Conservation (phyloP, 768 basidiomycete species). For the Suillus weaverae region DNA sequence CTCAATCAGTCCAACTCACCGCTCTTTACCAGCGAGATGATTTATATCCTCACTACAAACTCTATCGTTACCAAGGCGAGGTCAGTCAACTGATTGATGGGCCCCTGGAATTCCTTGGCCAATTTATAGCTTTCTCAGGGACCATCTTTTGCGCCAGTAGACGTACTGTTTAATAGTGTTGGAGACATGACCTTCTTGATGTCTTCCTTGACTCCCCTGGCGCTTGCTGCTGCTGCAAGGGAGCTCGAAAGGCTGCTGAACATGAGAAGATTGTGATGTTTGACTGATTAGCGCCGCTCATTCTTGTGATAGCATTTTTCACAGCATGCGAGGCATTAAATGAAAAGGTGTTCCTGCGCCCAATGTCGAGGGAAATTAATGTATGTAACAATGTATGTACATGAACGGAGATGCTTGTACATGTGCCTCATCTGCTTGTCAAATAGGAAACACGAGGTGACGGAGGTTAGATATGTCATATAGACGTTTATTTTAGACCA, state of each 20-base stretch:
- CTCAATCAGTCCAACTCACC: constrained; percentile 39
- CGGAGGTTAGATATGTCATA: not conserved
- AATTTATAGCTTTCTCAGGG: constrained; percentile 38
- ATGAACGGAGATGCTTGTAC: constrained; percentile 9
- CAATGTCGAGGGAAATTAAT: constrained; percentile 1
- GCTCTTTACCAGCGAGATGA: constrained; percentile 51
- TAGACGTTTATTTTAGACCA: not conserved
- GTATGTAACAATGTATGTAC: constrained; percentile 15
- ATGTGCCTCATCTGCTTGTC: constrained; percentile 5
- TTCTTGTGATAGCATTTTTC: not conserved
- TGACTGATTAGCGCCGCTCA: constrained; percentile 14
- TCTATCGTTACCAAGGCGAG: constrained; percentile 51
- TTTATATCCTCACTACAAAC: constrained; percentile 52
- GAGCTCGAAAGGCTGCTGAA: constrained; percentile 47
- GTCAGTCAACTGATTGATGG: constrained; percentile 47
- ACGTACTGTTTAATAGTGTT: constrained; percentile 31
- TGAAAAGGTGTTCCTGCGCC: constrained; percentile 1
- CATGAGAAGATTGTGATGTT: constrained; percentile 29
- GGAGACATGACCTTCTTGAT: constrained; percentile 46
- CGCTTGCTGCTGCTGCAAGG: constrained; percentile 35
- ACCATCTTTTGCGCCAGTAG: constrained; percentile 13
- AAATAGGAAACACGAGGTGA: constrained; percentile 22
- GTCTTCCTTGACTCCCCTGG: constrained; percentile 16
- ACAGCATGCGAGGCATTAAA: constrained; percentile 5
- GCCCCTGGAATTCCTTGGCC: constrained; percentile 48